These are phyloP conservation scores for Dovyalis caffra DNA, from an alignment of 345 rosid species.

Conservation along the genomic window DNA sequence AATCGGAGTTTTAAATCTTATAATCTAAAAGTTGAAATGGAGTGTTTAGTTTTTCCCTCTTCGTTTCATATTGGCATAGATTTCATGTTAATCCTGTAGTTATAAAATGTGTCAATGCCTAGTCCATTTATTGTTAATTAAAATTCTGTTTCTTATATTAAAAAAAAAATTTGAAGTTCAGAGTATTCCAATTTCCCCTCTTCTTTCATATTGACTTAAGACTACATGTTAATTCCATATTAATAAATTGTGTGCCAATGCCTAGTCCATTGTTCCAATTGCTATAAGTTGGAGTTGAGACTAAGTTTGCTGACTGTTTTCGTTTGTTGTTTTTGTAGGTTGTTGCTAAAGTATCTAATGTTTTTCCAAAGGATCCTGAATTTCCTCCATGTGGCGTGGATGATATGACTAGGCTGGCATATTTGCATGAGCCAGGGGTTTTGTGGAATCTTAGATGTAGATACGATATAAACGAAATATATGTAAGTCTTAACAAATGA, in stretches of 20 bases:
- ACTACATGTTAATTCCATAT: conserved; percentile 4
- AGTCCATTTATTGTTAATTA: too few relatives aligned
- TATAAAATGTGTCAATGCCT: too few relatives aligned
- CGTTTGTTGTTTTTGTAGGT: conserved; percentile 15
- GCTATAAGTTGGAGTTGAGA: conserved; percentile 8
- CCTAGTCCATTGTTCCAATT: conserved; percentile 4
- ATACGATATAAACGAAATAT: conserved; percentile 31
- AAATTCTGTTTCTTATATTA: too few relatives aligned
- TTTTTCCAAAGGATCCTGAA: conserved; percentile 31
- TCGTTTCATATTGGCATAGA: too few relatives aligned
- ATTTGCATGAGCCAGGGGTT: conserved; percentile 35
- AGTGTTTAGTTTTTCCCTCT: too few relatives aligned
- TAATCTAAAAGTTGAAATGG: too few relatives aligned
- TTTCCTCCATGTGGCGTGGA: conserved; percentile 29
- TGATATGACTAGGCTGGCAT: conserved; percentile 38
- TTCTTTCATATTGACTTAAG: too few relatives aligned
- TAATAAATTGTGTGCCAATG: background rate
- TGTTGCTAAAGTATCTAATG: conserved; percentile 21
- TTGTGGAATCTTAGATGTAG: conserved; percentile 27
- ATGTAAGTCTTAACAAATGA: conserved; percentile 21
- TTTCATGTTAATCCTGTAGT: too few relatives aligned
- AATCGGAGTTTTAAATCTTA: too few relatives aligned
- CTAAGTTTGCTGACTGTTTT: background rate
- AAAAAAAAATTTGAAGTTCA: too few relatives aligned
- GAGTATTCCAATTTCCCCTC: too few relatives aligned